Evolutionary conservation across 2,329 filamentous ascomycete species (phyloP).

Genomic region (Seiridium unicorne): DNA sequence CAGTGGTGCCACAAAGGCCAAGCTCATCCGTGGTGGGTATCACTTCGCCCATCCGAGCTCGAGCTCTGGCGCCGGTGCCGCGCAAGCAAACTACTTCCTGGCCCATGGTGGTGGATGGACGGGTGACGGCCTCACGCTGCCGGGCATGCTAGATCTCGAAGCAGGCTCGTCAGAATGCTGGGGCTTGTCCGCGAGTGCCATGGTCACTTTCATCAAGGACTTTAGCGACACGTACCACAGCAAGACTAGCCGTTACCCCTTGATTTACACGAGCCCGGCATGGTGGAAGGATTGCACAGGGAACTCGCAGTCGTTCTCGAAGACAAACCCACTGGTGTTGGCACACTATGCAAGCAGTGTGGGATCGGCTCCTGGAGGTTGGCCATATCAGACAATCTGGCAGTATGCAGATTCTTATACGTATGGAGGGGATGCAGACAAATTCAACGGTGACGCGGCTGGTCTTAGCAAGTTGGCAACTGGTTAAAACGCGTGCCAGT

Average conservation of each 20-base stretch:
- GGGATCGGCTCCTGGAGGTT: constrained; percentile 48
- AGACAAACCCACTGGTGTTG: constrained; percentile 45
- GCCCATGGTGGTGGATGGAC: constrained; percentile 53
- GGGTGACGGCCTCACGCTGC: constrained; percentile 51
- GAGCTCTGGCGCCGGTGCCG: constrained; percentile 36
- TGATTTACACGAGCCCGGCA: constrained; percentile 51
- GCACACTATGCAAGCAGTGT: constrained; percentile 40
- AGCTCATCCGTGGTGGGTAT: constrained; percentile 54
- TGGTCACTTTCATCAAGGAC: constrained; percentile 51
- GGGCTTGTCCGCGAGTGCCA: constrained; percentile 40
- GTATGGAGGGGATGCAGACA: constrained; percentile 52
- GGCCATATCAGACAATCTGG: constrained; percentile 54
- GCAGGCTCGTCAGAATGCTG: constrained; percentile 40
- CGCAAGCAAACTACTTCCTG: constrained; percentile 52
- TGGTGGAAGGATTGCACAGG: constrained; percentile 57
- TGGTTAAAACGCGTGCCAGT: constrained; percentile 5
- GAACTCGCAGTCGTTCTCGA: constrained; percentile 41
- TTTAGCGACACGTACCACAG: constrained; percentile 50
- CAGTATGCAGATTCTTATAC: constrained; percentile 47
- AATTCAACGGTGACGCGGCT: constrained; percentile 44
- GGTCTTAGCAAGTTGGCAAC: constrained; percentile 18
- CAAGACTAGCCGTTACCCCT: constrained; percentile 44
- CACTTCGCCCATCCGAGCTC: constrained; percentile 49
- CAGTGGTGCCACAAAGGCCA: constrained; percentile 45
- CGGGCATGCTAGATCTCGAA: constrained; percentile 57